Base-by-base conservation (phyloP, 148 eudicot genomes). In the Chenopodium suecicum region DNA sequence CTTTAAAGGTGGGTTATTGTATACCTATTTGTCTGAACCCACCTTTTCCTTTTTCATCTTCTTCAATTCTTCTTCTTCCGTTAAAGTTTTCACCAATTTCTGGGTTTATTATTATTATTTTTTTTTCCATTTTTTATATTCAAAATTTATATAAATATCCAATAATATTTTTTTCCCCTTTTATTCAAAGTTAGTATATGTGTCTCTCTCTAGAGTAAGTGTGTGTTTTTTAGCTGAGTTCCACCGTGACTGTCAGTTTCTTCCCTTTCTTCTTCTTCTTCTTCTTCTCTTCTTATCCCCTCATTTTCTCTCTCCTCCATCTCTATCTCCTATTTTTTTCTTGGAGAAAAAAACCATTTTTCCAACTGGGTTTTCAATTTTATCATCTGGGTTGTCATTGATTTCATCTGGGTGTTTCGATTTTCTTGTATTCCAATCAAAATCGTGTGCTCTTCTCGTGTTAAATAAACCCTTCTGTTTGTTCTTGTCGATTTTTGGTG, bases 11-110 rank as follows among this genome's bases (percentile, higher is more conserved):
- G 67, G 68, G 65, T 60, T 46, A 41, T 64, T 46, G n/a, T 63
- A 50, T 77, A 4, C 80, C 84, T 78, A 77, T 54, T 73, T 76
- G 68, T 68, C 73, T 81, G 9, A 31, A 77, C 34, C 70, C 75
- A 68, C 67, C 88, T 87, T 89, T 87, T 86, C 84, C 87, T 92
- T 90, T 91, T 67, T 46, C 22, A 52, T 32, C 71, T 70, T 46
- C 47, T 20, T 10, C 14, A 73, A 44, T 71, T 44, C 41, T 66
- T 27, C 91, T 86, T 56, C 75, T 89, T 88, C 92, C 82, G 89
- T 91, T 90, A 91, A 94, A 90, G 93, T 32, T 84, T 67, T 81
- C 82, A 84, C 65, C 83, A 81, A 87, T 77, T 88, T 89, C 86
- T 83, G 85, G 88, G 54, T 84, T 90, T 85, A 85, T 86, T n/a